These are phyloP conservation scores for Lentinula sp. DNA, from an alignment of 768 basidiomycete genomes.

Conservation along the genomic window DNA sequence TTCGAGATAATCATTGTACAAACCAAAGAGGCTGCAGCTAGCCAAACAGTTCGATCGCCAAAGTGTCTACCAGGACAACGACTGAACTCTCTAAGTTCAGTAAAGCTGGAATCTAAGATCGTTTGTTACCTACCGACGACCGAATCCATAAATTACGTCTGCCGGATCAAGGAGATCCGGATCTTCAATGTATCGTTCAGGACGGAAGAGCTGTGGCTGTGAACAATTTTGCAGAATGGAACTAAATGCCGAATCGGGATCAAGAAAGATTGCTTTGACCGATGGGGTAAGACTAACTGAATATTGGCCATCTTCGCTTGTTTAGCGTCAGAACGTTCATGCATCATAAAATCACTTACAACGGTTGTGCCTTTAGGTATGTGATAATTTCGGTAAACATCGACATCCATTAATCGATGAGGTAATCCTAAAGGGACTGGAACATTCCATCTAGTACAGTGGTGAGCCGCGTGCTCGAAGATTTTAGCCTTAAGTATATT, in stretches of 20 bases:
- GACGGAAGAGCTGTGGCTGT: constrained; percentile 40
- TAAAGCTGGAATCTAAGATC: neutral
- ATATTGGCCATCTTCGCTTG: constrained; percentile 5
- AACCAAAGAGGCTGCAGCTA: constrained; percentile 36
- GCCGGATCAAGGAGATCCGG: constrained; percentile 36
- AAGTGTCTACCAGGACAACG: constrained; percentile 52
- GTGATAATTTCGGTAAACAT: constrained; percentile 39
- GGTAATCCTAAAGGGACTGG: constrained; percentile 46
- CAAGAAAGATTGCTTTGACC: neutral
- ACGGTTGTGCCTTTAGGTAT: constrained; percentile 41
- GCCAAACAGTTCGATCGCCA: constrained; percentile 42
- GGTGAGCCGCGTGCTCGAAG: neutral
- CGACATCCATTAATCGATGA: constrained; percentile 46
- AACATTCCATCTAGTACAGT: constrained; percentile 35
- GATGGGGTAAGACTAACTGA: constrained; percentile 4
- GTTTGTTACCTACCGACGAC: constrained; percentile 34
- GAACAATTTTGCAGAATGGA: constrained; percentile 38
- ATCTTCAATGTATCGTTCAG: constrained; percentile 42
- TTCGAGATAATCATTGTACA: constrained; percentile 40
- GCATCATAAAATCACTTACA: neutral
- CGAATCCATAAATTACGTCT: constrained; percentile 52
- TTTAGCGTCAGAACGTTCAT: constrained; percentile 23
- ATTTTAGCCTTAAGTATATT: neutral
- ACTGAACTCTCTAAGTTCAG: constrained; percentile 18
- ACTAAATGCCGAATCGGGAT: constrained; percentile 16